Base-by-base conservation (phyloP, 1,139 yeast species). In the Hemisphaericaspora lyxosophila region DNA sequence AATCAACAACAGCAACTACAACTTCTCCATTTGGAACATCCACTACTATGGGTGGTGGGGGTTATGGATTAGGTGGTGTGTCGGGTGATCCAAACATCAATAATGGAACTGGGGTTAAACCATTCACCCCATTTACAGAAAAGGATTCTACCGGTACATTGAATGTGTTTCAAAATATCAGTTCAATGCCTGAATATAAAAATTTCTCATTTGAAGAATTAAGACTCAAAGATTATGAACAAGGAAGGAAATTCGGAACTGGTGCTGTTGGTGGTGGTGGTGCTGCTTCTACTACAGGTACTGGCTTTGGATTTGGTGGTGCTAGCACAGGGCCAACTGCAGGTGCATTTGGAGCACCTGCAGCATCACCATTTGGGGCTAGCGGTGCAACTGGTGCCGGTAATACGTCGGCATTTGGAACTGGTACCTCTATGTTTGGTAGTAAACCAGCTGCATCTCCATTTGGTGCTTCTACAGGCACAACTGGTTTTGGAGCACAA, bases 131-230 rank as follows among this genome's bases (percentile, higher is more conserved):
- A 2, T 70, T 60, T 44, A 67, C 71, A 29, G 97, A 92, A 57
- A 86, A 85, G 56, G 98, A 92, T 53, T 62, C 80, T 14, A 67
- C 78, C 3, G 69, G 80, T 33, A 68, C 75, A 1, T 77, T 78
- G 24, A 80, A 76, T 49, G 64, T 75, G 34, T 92, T 74, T 60
- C 89, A 90, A 57, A 82, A 81, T 51, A 82, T 94, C 45, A 70
- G 85, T 15, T 77, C 87, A 30, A 90, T 92, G 97, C 96, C 95
- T 11, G 95, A 88, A 55, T 92, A 92, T 59, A 73, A 75, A 49
- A 81, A 81, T 53, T 86, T 65, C 53, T 85, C 96, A 0, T 78
- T 83, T 53, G 97, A 90, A 60, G 98, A 92, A 59, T 74, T 92
- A 61, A 76, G 99, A 59, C 67, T 78, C 50, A 92, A 85, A 60